These are phyloP conservation scores for Alternaria infectoria DNA, from an alignment of 2,329 filamentous ascomycete species.

Conservation along the genomic window DNA sequence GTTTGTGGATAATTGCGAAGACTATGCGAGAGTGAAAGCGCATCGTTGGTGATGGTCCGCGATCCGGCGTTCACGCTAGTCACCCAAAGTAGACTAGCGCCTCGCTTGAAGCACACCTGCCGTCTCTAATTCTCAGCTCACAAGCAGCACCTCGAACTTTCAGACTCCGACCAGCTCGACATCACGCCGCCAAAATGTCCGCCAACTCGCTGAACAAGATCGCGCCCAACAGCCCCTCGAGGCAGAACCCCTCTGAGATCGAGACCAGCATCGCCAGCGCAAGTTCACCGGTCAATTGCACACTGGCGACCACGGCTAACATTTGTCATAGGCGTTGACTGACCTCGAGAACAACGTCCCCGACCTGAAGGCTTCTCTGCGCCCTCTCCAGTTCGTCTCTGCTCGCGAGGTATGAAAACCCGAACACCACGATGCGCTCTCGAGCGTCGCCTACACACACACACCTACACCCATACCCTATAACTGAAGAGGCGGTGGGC, in stretches of 20 bases:
- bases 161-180: slow-evolving; percentile 37
- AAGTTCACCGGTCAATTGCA: slow-evolving; percentile 54
- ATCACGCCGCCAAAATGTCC: slow-evolving; percentile 62
- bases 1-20: background rate
- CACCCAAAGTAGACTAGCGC: background rate
- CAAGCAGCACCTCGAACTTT: slow-evolving; percentile 18
- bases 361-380: slow-evolving; percentile 94
- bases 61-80: background rate
- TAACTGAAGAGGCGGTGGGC: slow-evolving; percentile 61
- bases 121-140: background rate
- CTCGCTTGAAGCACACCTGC: slow-evolving; percentile 11
- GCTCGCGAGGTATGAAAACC: slow-evolving; percentile 92
- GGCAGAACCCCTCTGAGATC: slow-evolving; percentile 94
- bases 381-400: slow-evolving; percentile 98
- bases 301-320: slow-evolving; percentile 22
- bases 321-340: slow-evolving; percentile 68
- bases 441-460: slow-evolving; percentile 31
- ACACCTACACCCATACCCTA: slow-evolving; percentile 19
- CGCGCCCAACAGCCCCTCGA: slow-evolving; percentile 93
- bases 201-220: slow-evolving; percentile 87
- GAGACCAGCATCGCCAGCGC: slow-evolving; percentile 94
- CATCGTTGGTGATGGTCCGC: background rate
- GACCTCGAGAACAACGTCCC: slow-evolving; percentile 99
- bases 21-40: background rate
- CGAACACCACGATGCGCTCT: slow-evolving; percentile 32